Evolutionary conservation across 192 early-diverging fungal species (phyloP).

Genomic region (Mortierella hygrophila): DNA sequence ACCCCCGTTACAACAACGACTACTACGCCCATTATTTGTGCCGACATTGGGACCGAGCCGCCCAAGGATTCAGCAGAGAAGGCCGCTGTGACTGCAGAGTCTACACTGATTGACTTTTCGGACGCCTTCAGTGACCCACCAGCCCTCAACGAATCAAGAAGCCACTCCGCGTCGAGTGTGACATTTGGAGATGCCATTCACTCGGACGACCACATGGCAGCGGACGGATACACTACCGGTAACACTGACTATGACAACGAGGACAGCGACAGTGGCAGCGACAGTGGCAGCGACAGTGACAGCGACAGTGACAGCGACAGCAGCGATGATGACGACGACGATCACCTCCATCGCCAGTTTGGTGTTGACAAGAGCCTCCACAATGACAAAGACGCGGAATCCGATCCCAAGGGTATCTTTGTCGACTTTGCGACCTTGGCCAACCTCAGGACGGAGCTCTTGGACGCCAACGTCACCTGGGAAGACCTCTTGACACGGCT

Average conservation of each 20-base stretch:
- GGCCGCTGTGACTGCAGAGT: background rate
- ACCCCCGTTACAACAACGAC: background rate
- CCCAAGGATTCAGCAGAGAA: background rate
- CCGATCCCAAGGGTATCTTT: slow-evolving; percentile 2
- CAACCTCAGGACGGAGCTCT: slow-evolving; percentile 1
- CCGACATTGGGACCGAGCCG: background rate
- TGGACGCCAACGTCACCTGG: slow-evolving; percentile 10
- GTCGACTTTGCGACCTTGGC: slow-evolving; percentile 10
- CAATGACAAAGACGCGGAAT: background rate
- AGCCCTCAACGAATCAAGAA: background rate
- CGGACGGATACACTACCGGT: background rate
- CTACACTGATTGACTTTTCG: background rate
- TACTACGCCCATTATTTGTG: background rate
- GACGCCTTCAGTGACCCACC: background rate
- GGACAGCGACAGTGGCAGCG: background rate
- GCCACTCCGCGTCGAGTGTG: background rate
- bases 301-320: slow-evolving; percentile 8
- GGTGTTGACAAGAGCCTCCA: background rate
- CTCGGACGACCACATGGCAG: background rate
- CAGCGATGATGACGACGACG: slow-evolving; percentile 5
- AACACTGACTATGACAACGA: background rate
- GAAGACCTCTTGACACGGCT: background rate
- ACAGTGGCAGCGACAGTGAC: slow-evolving; percentile 1
- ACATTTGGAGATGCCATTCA: background rate
- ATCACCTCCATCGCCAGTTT: background rate